Conservation (phyloP, 31 red algal species). For the Asparagopsis taxiformis region DNA sequence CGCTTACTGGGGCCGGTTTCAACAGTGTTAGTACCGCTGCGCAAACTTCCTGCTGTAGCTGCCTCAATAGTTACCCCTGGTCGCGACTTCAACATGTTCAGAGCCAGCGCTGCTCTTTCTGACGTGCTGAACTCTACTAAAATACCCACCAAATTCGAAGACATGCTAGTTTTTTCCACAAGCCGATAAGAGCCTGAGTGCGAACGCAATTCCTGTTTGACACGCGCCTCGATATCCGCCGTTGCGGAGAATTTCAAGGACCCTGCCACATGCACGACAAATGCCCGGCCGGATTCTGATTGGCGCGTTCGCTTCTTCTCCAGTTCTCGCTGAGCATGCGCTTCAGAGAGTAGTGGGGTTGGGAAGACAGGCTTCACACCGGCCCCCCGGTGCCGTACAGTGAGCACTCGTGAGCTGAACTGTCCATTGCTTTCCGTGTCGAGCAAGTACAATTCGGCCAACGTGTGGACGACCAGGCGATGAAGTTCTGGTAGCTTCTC, state of each 20-base stretch:
- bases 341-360: constrained; percentile 39
- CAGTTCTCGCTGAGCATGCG: constrained; percentile 9
- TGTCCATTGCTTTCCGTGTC: constrained; percentile 29
- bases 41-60: too few species aligned
- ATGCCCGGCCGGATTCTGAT: constrained; percentile 11
- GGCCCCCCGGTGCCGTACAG: constrained; percentile 44
- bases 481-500: constrained; percentile 43
- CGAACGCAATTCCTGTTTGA: constrained; percentile 6
- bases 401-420: background rate
- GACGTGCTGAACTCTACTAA: constrained; percentile 40
- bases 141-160: constrained; percentile 35
- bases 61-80: too few species aligned
- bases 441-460: constrained; percentile 41
- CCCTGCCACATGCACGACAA: constrained; percentile 23
- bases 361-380: constrained; percentile 55
- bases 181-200: constrained; percentile 33
- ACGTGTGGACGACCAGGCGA: constrained; percentile 50
- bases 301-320: constrained; percentile 7
- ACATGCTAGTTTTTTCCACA: constrained; percentile 11
- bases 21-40: too few species aligned
- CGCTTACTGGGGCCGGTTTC: too few species aligned
- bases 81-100: too few species aligned
- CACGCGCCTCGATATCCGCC: constrained; percentile 11
- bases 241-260: background rate
- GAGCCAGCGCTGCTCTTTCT: constrained; percentile 19